Evolutionary conservation across 1,284 basidiomycete species (phyloP).

Genomic region (Leccinum griseonigrum): DNA sequence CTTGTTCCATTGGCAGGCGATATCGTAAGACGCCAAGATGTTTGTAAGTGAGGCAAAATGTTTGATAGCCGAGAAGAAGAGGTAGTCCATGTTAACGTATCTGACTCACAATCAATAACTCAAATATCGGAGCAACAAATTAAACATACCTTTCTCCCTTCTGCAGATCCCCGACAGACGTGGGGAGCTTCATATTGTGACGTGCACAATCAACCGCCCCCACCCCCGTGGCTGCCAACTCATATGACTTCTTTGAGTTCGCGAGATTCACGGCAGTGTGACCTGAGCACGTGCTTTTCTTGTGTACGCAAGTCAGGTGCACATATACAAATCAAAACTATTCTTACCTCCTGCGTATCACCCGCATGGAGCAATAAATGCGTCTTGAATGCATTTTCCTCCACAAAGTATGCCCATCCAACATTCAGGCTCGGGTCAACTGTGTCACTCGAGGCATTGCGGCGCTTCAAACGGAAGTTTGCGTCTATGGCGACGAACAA

Average conservation of each 20-base stretch:
- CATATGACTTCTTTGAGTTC: background rate
- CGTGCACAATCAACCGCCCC: conserved; percentile 19
- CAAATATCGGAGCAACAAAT: too few species aligned
- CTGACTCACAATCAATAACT: background rate
- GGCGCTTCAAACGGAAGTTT: background rate
- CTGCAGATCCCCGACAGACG: conserved; percentile 24
- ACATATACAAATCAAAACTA: background rate
- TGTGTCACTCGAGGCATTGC: background rate
- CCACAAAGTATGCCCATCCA: background rate
- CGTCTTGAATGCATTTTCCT: background rate
- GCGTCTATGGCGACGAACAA: background rate
- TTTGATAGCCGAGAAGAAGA: background rate
- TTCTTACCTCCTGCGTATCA: background rate
- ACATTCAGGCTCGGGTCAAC: background rate
- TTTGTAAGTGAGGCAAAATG: background rate
- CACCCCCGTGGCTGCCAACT: conserved; percentile 17
- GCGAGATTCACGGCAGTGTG: conserved; percentile 2
- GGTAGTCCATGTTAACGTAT: background rate
- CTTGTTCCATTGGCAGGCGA: background rate
- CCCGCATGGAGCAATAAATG: background rate
- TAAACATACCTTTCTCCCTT: too few species aligned
- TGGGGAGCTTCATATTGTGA: conserved; percentile 20
- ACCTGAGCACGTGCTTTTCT: conserved; percentile 7
- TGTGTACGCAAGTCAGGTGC: background rate
- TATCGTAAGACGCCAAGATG: background rate